Base-by-base conservation (phyloP, 805 yeast genomes). In the Wickerhamiella galacta region DNA sequence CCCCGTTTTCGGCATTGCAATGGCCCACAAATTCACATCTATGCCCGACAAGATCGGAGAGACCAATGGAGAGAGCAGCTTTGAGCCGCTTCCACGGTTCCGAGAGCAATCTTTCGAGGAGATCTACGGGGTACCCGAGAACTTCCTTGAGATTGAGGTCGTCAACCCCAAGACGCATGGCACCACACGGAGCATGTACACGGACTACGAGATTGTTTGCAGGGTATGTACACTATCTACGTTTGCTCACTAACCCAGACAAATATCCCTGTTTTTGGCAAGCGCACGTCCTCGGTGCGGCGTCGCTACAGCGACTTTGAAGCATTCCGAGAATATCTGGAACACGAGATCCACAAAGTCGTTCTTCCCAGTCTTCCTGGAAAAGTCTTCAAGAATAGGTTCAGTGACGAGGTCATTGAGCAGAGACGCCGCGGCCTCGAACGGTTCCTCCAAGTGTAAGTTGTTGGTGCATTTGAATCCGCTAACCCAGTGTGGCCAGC, bases 301-400 rank as follows among this genome's bases (percentile, higher is more conserved):
- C 66, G 98, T 45, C 58, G 96, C 31, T 87, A 82, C 59, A 71
- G 83, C 28, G 96, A 90, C 48, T 87, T 87, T 53, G 96, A 79
- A 39, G 64, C 69, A 16, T 80, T 87, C 49, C 65, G 80, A 39
- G 74, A 70, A 36, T 66, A 78, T 22, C 57, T 87, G 27, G 80
- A 78, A 43, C 66, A 68, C 34, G 95, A 87, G 49, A 63, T 78
- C 24, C 66, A 81, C 3, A 61, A 81, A 30, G 94, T 90, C 12
- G 66, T 78, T 22, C 73, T 90, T 19, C 96, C 96, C 2, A 67
- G 72, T 28, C 62, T 87, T 30, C 98, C 98, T 0, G 94, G 93
- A n/a, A 90, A 87, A 52, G 75, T 79, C 24, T 58, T 71, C 34
- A 70, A 68, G 38, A 76, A 77, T 52, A 65, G 87, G 40, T 85